These are phyloP conservation scores for Sungouiozyma intestinalis DNA, from an alignment of 805 yeast species.

Conservation along the genomic window DNA sequence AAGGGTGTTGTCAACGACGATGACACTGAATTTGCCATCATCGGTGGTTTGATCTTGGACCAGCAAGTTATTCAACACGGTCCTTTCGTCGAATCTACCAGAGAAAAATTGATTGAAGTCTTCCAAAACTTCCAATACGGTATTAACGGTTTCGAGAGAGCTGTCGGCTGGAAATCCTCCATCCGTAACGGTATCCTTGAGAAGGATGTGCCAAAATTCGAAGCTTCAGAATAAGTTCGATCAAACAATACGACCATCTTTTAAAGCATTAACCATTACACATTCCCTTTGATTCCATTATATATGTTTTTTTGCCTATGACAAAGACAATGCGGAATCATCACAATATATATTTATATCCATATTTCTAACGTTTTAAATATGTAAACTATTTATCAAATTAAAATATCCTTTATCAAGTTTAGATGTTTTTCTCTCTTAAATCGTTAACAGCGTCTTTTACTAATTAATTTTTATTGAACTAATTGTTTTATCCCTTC, in stretches of 20 bases:
- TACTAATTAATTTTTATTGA: too few species aligned
- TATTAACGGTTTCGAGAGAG: slow-evolving; percentile 57
- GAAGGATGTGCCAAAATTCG: slow-evolving; percentile 7
- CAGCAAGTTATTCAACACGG: slow-evolving; percentile 80
- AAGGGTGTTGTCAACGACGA: slow-evolving; percentile 38
- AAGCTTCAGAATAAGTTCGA: neutral
- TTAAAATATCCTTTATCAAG: too few species aligned
- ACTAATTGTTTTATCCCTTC: too few species aligned
- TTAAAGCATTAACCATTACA: too few species aligned
- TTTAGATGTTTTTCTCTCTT: neutral
- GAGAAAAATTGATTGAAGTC: slow-evolving; percentile 55
- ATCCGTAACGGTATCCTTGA: slow-evolving; percentile 30
- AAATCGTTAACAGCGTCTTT: neutral
- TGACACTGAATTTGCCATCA: slow-evolving; percentile 49
- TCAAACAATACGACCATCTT: too few species aligned
- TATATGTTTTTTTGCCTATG: too few species aligned
- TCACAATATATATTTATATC: too few species aligned
- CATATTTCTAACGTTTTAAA: neutral
- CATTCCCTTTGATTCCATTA: too few species aligned
- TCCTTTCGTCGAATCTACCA: slow-evolving; percentile 72
- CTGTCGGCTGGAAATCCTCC: slow-evolving; percentile 44
- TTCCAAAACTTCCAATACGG: slow-evolving; percentile 59
- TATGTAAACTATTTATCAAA: neutral
- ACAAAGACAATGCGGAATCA: too few species aligned
- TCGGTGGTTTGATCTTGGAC: slow-evolving; percentile 63